Conservation (phyloP, 192 early-diverging fungal genomes). For the Phlyctochytrium planicorne region DNA sequence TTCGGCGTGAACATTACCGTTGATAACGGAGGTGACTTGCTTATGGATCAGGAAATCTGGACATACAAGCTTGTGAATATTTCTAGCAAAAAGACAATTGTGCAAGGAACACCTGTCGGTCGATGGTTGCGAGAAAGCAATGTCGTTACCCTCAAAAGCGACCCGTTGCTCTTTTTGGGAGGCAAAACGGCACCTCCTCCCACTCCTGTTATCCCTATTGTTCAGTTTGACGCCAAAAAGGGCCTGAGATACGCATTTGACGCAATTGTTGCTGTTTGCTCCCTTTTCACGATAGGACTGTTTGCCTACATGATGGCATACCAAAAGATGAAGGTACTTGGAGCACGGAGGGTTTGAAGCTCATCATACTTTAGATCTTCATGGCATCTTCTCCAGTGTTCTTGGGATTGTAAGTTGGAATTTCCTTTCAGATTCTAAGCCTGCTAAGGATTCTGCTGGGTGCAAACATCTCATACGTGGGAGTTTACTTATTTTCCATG, state of each 20-base stretch:
- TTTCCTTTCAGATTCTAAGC: neutral
- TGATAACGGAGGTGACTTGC: neutral
- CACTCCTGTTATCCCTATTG: neutral
- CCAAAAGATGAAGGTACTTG: neutral
- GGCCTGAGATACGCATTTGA: neutral
- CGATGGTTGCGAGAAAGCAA: neutral
- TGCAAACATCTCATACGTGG: constrained; percentile 1
- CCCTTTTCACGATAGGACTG: neutral
- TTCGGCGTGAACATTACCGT: neutral
- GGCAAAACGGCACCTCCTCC: constrained; percentile 2
- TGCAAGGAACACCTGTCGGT: neutral
- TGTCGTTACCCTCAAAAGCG: neutral
- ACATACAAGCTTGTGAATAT: neutral
- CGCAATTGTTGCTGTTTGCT: neutral
- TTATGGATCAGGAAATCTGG: neutral
- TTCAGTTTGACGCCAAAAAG: neutral
- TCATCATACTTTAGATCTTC: too few species aligned
- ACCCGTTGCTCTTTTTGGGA: neutral
- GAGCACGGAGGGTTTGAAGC: too few species aligned
- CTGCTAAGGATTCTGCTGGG: neutral
- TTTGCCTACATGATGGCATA: constrained; percentile 5
- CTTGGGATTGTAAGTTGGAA: neutral
- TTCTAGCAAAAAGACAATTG: neutral
- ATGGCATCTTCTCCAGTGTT: neutral
- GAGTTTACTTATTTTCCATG: neutral